Base-by-base conservation (phyloP, 805 yeast genomes). In the Cyberlindnera nakhonratchasimensis region DNA sequence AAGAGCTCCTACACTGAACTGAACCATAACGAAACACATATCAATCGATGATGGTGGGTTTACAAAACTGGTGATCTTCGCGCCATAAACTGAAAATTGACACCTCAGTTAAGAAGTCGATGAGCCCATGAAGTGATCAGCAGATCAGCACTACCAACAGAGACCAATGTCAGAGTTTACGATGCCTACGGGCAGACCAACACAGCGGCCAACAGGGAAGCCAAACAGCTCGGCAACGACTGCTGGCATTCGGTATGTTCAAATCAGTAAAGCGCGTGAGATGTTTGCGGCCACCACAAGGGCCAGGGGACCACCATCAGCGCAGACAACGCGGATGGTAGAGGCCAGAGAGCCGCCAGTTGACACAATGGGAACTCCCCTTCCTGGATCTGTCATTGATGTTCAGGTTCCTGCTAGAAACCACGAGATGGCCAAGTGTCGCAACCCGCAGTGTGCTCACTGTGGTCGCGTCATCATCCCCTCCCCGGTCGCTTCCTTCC, bases 381-480 rank as follows among this genome's bases (percentile, higher is more conserved):
- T 37, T 13, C 46, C 50, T 19, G 34, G n/a, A n/a, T n/a, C n/a
- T n/a, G n/a, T n/a, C n/a, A n/a, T n/a, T n/a, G n/a, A 61, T 57
- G 25, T 56, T 58, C 5, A 24, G 7, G 69, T 74, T 1, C 79
- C 79, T 1, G 77, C 78, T 0, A 65, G 56, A 36, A 52, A 59
- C 14, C 77, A 71, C 35, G 34, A 45, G 46, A 39, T 51, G 6
- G 67, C 41, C 2, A 26, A 34, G 8, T 62, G 66, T 30, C 50
- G 61, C 18, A 70, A 71, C 63, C 73, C 74, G 1, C 67, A 65
- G 22, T 84, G 91, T 57, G 63, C 57, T 3, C 76, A 75, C 44
- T 85, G 93, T 63, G 89, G 90, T 0, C 65, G 74, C 3, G 86
- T 83, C 28, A 82, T 84, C 8, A 82, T 83, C n/a, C 93, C 95